A percentile compares a stretch with the other conserved stretches of the same genome.
These are phyloP conservation scores for Priceomyces carsonii DNA, from an alignment of 805 yeast species.

Conservation along the genomic window DNA sequence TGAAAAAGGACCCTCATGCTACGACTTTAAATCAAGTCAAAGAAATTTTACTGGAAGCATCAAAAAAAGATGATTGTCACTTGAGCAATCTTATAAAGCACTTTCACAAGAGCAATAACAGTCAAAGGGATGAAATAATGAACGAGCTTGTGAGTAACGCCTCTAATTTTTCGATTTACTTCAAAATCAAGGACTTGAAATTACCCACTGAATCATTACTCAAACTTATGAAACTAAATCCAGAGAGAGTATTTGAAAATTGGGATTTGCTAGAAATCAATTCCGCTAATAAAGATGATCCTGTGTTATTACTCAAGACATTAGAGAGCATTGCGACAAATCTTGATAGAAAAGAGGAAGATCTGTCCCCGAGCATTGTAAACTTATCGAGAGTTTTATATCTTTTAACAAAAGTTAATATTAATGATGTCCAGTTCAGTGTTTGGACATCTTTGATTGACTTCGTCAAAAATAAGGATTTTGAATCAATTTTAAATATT, in stretches of 20 bases:
- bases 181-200: slow-evolving; percentile 19
- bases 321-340: slow-evolving; percentile 39
- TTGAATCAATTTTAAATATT: slow-evolving; percentile 2
- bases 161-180: slow-evolving; percentile 30
- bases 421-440: neutral
- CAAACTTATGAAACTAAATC: slow-evolving; percentile 42
- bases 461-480: slow-evolving; percentile 7
- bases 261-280: slow-evolving; percentile 46
- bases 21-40: slow-evolving; percentile 7
- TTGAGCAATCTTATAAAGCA: slow-evolving; percentile 11
- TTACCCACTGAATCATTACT: slow-evolving; percentile 15
- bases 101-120: slow-evolving; percentile 11
- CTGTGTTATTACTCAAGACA: slow-evolving; percentile 23
- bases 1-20: slow-evolving; percentile 7
- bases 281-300: slow-evolving; percentile 15
- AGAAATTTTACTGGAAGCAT: slow-evolving; percentile 4
- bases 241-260: slow-evolving; percentile 54
- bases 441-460: slow-evolving; percentile 8
- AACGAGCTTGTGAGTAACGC: slow-evolving; percentile 17
- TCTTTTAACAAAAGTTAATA: slow-evolving; percentile 3
- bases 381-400: slow-evolving; percentile 11
- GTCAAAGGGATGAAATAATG: slow-evolving; percentile 15
- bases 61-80: slow-evolving; percentile 9
- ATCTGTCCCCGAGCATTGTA: slow-evolving; percentile 10
- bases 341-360: slow-evolving; percentile 37